These are phyloP conservation scores for Apostasia ramifera DNA, from an alignment of 106 monocot species.

Conservation along the genomic window DNA sequence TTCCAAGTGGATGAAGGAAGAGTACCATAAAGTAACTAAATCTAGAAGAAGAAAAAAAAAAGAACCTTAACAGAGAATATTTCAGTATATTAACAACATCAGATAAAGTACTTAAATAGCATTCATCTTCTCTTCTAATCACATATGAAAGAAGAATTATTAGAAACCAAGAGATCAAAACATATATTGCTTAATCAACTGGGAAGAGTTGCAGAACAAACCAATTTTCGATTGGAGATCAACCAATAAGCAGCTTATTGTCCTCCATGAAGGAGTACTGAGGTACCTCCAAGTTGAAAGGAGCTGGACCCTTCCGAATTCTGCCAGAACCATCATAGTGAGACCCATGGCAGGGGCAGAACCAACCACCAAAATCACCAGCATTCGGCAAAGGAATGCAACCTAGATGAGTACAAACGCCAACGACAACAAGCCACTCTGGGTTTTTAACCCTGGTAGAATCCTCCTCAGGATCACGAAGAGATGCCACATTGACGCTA, in stretches of 20 bases:
- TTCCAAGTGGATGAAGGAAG: too few species aligned
- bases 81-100: too few species aligned
- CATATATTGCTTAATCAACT: too few species aligned
- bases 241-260: conserved; percentile 38
- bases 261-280: conserved; percentile 31
- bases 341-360: conserved; percentile 42
- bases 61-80: too few species aligned
- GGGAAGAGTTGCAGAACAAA: too few species aligned
- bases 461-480: conserved; percentile 35
- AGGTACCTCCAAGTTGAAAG: conserved; percentile 39
- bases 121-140: too few species aligned
- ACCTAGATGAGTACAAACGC: conserved; percentile 38
- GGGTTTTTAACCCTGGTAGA: conserved; percentile 28
- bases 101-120: too few species aligned
- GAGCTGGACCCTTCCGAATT: conserved; percentile 45
- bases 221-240: background rate
- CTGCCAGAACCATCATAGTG: conserved; percentile 46
- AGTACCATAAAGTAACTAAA: too few species aligned
- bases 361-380: conserved; percentile 40
- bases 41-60: too few species aligned
- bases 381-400: conserved; percentile 41
- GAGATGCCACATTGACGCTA: conserved; percentile 22
- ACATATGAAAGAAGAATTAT: too few species aligned
- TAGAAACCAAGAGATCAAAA: too few species aligned
- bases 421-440: conserved; percentile 35